Evolutionary conservation across 495 filamentous ascomycete species (phyloP), one percentile per base, ranked within the genome.

Genomic region (Lasiosphaeria ovina): DNA sequence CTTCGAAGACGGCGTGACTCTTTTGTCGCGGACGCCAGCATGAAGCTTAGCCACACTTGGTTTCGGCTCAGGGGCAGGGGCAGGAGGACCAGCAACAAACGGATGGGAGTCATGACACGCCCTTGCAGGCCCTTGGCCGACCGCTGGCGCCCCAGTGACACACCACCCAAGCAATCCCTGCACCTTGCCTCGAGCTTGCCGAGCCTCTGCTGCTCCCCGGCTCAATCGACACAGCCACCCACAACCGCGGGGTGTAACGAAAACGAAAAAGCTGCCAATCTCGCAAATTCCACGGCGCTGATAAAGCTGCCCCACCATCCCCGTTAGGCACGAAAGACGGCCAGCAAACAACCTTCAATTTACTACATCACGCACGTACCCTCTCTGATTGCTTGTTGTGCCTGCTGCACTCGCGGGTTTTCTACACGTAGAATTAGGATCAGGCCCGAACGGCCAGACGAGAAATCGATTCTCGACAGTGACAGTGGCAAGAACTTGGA

Each of bases 271-370:
- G 47, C 32, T 59, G 35, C 36, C 52, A 47, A 40, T 61, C 47
- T 55, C 16, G 61, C 54, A 60, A 60, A 54, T 60, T 65, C 59
- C 59, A 64, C 45, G 17, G 34, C 51, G 63, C 58, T 63, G 60
- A 61, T 57, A 63, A 68, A 59, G 35, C 36, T 50, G 35, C 59
- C 65, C 66, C 65, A 67, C 65, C 44, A 47, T 47, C 44, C 44
- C 0, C 11, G 14, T 8, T 59, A 63, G 61, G n/a, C 58, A 64
- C 44, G n/a, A 24, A 24, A 24, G 24, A 24, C 24, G 24, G 24
- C 24, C 24, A 24, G 24, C 24, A 24, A 24, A 24, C 24, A 24
- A 24, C 24, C 24, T 24, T 24, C 24, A 2, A 24, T 24, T 2
- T 24, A 24, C 24, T 1, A 24, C 24, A 24, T 24, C 24, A 24